Base-by-base conservation (phyloP, 1,284 basidiomycete species). In the Trichosporon sp. region DNA sequence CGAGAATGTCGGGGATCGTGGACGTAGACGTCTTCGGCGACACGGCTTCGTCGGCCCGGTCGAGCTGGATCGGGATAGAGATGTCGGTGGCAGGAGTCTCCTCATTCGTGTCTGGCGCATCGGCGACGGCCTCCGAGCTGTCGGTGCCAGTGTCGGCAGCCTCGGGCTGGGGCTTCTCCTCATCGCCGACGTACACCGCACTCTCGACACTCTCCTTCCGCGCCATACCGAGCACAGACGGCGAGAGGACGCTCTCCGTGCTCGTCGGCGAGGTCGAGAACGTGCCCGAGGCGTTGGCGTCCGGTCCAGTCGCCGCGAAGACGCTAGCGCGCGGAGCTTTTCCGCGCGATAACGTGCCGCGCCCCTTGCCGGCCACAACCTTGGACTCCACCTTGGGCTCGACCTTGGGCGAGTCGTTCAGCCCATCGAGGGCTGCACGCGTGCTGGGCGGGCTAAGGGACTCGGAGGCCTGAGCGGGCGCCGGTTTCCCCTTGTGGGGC, bases 151-250 rank as follows among this genome's bases (percentile, higher is more conserved):
- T 32, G 31, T 63, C 59, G 14, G 32, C 31, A 32, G 59, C 31
- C 2, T 14, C 16, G 11, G 7, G 35, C 32, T 35, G 59, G 2
- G 16, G 14, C 59, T 35, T 63, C 59, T n/a, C 69, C 31, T 71
- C 59, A 4, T 66, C 48, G 19, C 70, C 70, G 2, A 70, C 51
- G 63, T 71, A 67, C 0, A 73, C 70, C 0, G 71, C 69, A 26
- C 72, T 75, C 43, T 75, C 74, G 8, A 70, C 65, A 21, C 74
- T 75, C 64, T 72, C 71, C 56, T 68, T 72, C 16, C 73, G 46
- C 19, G 73, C 73, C 73, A 74, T 74, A 4, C 73, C 71, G 4
- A 72, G 56, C 32, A 40, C 59, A 3, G 59, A 63, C 1, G 59
- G 66, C n/a, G 59, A 63, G 7, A 63, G 59, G 4, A 31, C 16